Evolutionary conservation across 1,284 basidiomycete genomes (phyloP), one percentile per base, ranked within the genome.

Genomic region (Hemileia vastatrix): DNA sequence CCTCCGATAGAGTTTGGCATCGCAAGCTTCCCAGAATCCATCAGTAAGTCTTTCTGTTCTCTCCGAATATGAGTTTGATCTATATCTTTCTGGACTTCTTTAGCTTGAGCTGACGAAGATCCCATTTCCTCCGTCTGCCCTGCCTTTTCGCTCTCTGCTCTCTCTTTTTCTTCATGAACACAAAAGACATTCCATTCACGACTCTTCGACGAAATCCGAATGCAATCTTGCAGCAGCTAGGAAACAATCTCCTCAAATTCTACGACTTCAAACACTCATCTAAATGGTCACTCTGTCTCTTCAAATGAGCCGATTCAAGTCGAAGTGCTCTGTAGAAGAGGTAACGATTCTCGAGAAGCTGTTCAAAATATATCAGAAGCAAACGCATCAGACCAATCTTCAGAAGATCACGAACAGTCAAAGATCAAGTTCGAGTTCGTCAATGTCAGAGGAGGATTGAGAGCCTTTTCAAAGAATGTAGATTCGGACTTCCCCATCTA

Each of bases 271-370:
- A n/a, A n/a, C n/a, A n/a, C n/a, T n/a, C n/a, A n/a, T n/a, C n/a
- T n/a, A n/a, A n/a, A n/a, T n/a, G n/a, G n/a, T n/a, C n/a, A n/a
- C n/a, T n/a, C n/a, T n/a, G n/a, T n/a, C n/a, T n/a, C n/a, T n/a
- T n/a, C n/a, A n/a, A n/a, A n/a, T n/a, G n/a, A n/a, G n/a, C n/a
- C n/a, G n/a, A n/a, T 83, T 62, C 80, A 83, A 63, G 78, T 96
- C 23, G 76, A n/a, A n/a, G n/a, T n/a, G n/a, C n/a, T 96, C 36
- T 97, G 93, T 76, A 81, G 90, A 21, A 79, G 91, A 19, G 93
- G 94, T 0, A 97, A 96, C 73, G 94, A 97, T 75, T 95, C 91
- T 0, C 87, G 90, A 71, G 80, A 90, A 43, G 93, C 90, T 31
- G 89, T n/a, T n/a, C n/a, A n/a, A n/a, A n/a, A n/a, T n/a, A n/a